Percentiles rank a stretch among this genome's conserved stretches.
phyloP scores from a whole-genome alignment of 2,329 filamentous ascomycete genomes.

The Periconia macrospinosa region DNA sequence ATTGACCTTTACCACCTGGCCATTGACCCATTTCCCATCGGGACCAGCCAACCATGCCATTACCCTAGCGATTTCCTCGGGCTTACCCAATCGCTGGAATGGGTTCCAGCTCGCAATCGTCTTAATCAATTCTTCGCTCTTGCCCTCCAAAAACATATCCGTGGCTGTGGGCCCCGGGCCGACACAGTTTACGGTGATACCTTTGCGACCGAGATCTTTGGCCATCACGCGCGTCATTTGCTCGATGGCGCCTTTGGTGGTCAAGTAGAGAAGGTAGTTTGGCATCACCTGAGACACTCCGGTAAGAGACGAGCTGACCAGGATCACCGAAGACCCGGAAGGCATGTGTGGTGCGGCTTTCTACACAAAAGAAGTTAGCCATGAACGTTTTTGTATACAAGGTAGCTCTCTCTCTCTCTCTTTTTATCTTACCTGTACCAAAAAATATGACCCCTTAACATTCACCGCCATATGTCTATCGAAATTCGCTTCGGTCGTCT shows the following conservation, averaged over 20 bases:
- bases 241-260: conserved; percentile 63
- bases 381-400: no score
- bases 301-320: conserved; percentile 23
- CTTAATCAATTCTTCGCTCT: conserved; percentile 35
- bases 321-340: conserved; percentile 15
- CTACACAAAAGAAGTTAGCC: conserved; percentile 21
- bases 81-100: conserved; percentile 19
- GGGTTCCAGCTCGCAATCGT: conserved; percentile 22
- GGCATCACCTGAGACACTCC: conserved; percentile 17
- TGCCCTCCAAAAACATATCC: conserved; percentile 55
- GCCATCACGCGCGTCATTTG: conserved; percentile 59
- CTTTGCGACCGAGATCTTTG: conserved; percentile 58
- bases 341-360: conserved; percentile 28
- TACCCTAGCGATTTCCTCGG: conserved; percentile 29
- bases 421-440: conserved; percentile 13
- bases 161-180: conserved; percentile 60
- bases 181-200: conserved; percentile 56
- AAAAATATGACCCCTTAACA: conserved; percentile 30
- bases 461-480: conserved; percentile 67
- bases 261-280: conserved; percentile 48
- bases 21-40: conserved; percentile 27
- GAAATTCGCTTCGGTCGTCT: conserved; percentile 65
- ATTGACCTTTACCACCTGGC: conserved; percentile 31
- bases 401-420: no score
- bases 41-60: conserved; percentile 22